Evolutionary conservation across 176 grass and related monocot genomes (phyloP), one percentile per base, ranked within the genome.

Genomic region (Leersia perrieri): DNA sequence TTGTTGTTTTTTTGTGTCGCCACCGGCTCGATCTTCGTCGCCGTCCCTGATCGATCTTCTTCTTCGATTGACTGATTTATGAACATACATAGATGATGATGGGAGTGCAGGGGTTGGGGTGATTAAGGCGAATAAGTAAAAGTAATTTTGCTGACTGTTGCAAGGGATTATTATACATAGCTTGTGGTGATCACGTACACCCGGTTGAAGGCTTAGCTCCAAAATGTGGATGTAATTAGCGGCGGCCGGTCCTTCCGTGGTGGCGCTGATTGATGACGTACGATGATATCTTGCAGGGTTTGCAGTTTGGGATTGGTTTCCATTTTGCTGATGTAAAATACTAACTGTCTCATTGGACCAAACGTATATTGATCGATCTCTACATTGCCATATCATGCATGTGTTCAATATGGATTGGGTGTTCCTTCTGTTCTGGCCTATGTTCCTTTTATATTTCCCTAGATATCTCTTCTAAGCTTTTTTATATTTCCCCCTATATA

Each of bases 91-190:
- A 84, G 75, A 72, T 74, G 62, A 63, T 74, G 62, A 63, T 12
- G 30, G 22, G 77, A 85, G 72, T 71, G 82, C 71, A 75, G 58
- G 68, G 13, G 28, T 29, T 64, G 29, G 40, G 55, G n/a, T n/a
- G 44, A 58, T 58, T 58, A 23, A 36, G 26, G 38, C 76, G 33
- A 76, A 76, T 71, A 73, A 66, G 32, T 78, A 36, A 65, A 33
- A 71, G 70, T 70, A 64, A 64, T 81, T 45, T 35, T 80, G 70
- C 77, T 85, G 66, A 76, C 82, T 60, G 77, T 65, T 89, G 87
- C 82, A 71, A 85, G 34, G 57, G 77, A n/a, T 53, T n/a, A 49
- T 49, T 39, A 39, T 39, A 49, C 7, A 63, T 73, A 79, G 55
- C 28, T 47, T 74, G 40, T 63, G 60, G 15, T 73, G 41, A 73